Conservation (phyloP, 1,284 basidiomycete genomes). For the Irpex rosettiformis region DNA sequence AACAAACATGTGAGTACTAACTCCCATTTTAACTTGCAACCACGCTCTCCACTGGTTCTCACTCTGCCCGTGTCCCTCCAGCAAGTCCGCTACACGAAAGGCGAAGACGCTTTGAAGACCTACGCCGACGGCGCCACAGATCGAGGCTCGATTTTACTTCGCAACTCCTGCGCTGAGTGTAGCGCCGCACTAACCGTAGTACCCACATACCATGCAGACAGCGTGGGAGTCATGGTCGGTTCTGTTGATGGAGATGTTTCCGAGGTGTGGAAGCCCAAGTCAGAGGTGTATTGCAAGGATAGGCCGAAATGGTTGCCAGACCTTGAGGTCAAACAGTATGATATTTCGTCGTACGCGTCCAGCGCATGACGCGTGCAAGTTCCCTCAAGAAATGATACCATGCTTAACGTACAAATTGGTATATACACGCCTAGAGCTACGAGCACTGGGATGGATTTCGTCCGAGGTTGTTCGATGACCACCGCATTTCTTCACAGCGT, state of each 20-base stretch:
- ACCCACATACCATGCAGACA: not conserved
- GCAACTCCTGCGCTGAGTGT: not conserved
- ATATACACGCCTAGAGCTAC: no score
- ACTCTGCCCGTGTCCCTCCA: no score
- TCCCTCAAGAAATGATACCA: no score
- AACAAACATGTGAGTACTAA: not conserved
- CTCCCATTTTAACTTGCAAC: no score
- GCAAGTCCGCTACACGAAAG: not conserved
- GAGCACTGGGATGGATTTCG: no score
- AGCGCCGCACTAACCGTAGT: not conserved
- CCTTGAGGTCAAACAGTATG: not conserved
- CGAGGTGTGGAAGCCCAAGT: not conserved
- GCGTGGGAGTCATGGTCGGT: not conserved
- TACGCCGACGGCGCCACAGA: not conserved
- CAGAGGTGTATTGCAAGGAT: constrained; percentile 4
- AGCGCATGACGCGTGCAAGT: no score
- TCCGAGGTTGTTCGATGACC: no score
- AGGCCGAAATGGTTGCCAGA: constrained; percentile 6
- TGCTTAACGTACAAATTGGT: no score
- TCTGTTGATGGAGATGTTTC: not conserved
- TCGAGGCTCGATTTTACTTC: not conserved
- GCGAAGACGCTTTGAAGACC: not conserved
- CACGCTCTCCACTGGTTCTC: no score
- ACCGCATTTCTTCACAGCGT: no score
- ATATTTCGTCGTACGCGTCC: not conserved